These are phyloP conservation scores for Effrenium voratum DNA, from an alignment of 73 alveolate species.

Conservation along the genomic window DNA sequence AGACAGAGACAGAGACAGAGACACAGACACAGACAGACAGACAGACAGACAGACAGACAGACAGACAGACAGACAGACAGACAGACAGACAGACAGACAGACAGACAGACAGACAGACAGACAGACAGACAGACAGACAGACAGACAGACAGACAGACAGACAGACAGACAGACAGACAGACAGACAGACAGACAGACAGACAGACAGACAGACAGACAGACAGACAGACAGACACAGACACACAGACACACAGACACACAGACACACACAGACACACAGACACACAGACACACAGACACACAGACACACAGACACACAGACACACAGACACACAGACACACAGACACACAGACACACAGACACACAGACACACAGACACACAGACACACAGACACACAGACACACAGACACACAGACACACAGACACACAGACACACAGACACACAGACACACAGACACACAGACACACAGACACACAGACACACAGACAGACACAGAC, in stretches of 20 bases:
- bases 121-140: neutral
- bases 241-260: slow-evolving; percentile 8
- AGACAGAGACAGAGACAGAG: neutral
- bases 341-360: slow-evolving; percentile 19
- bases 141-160: neutral
- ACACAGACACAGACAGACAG: neutral
- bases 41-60: slow-evolving; percentile 8
- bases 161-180: slow-evolving; percentile 2
- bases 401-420: no score
- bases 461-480: no score
- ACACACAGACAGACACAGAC: no score
- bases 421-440: no score
- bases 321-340: slow-evolving; percentile 19
- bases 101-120: slow-evolving; percentile 2
- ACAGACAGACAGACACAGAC: neutral
- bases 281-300: slow-evolving; percentile 3
- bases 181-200: slow-evolving; percentile 2
- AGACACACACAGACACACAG: slow-evolving; percentile 1
- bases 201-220: neutral
- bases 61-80: neutral
- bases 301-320: slow-evolving; percentile 14
- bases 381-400: slow-evolving; percentile 28
- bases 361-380: slow-evolving; percentile 11
- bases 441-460: no score
- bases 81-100: slow-evolving; percentile 8